Conservation (phyloP, 768 basidiomycete species). For the Sutorius australiensis region DNA sequence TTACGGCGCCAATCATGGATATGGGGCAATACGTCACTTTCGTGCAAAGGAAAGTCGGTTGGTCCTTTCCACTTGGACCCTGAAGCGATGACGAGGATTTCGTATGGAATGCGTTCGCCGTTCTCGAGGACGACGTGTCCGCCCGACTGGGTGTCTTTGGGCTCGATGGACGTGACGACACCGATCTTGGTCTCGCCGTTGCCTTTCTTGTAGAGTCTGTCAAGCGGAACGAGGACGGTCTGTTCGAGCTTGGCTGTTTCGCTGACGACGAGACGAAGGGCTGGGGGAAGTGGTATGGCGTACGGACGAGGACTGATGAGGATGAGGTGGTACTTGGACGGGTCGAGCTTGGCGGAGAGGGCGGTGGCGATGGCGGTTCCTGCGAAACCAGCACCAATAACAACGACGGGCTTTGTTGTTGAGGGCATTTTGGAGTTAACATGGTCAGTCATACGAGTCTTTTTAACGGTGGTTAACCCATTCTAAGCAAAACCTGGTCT, state of each 20-base stretch:
- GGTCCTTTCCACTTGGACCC: conserved; percentile 55
- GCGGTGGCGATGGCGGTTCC: conserved; percentile 43
- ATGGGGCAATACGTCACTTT: conserved; percentile 29
- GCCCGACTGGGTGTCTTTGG: conserved; percentile 28
- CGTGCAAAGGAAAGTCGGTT: conserved; percentile 39
- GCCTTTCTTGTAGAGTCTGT: conserved; percentile 43
- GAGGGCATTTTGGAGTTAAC: conserved; percentile 2
- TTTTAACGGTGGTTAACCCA: neutral
- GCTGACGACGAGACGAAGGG: conserved; percentile 49
- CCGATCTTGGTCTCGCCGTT: conserved; percentile 41
- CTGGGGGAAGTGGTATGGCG: conserved; percentile 46
- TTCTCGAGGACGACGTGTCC: conserved; percentile 48
- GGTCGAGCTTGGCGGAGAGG: conserved; percentile 50
- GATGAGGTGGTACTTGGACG: conserved; percentile 45
- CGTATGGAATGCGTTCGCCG: conserved; percentile 50
- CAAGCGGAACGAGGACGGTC: conserved; percentile 46
- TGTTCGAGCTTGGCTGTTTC: conserved; percentile 37
- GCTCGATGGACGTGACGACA: conserved; percentile 39
- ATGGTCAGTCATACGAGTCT: neutral
- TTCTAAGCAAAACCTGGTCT: no score
- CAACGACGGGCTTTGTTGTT: conserved; percentile 41
- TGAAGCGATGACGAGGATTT: conserved; percentile 55
- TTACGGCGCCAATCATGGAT: conserved; percentile 29
- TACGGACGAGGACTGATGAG: conserved; percentile 54
- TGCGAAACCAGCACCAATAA: conserved; percentile 53